Conservation (phyloP, 164 flowering plant species). For the Nymphaea thermarum region DNA sequence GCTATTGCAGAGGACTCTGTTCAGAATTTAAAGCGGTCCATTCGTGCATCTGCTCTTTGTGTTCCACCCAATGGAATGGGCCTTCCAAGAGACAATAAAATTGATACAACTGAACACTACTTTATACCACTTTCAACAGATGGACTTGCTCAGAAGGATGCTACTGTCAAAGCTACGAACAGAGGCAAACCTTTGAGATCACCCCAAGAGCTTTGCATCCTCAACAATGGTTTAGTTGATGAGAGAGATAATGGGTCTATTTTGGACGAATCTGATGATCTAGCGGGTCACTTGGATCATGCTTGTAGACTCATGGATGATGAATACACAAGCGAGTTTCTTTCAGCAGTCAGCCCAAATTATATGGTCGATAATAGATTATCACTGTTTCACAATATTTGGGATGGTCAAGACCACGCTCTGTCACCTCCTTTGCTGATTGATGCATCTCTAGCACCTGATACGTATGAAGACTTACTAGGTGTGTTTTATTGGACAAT, state of each 20-base stretch:
- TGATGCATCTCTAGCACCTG: conserved; percentile 62
- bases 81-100: conserved; percentile 53
- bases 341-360: conserved; percentile 35
- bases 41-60: conserved; percentile 83
- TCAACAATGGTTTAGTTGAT: conserved; percentile 20
- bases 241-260: conserved; percentile 7
- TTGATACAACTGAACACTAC: conserved; percentile 67
- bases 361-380: conserved; percentile 29
- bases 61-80: conserved; percentile 34
- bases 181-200: conserved; percentile 46
- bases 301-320: conserved; percentile 33
- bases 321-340: conserved; percentile 46
- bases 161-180: conserved; percentile 22
- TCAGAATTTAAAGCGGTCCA: conserved; percentile 71
- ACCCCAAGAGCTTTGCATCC: conserved; percentile 29
- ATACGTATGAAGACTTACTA: conserved; percentile 84
- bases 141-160: conserved; percentile 35
- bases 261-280: conserved; percentile 29
- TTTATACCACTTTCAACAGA: conserved; percentile 61
- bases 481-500: conserved; percentile 37
- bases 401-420: conserved; percentile 56
- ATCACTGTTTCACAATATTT: conserved; percentile 38
- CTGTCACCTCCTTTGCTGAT: conserved; percentile 88
- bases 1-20: conserved; percentile 42
- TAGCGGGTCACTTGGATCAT: conserved; percentile 29